phyloP scores from a whole-genome alignment of 192 early-diverging fungal species.

The Rhizoclosmatium globosum region DNA sequence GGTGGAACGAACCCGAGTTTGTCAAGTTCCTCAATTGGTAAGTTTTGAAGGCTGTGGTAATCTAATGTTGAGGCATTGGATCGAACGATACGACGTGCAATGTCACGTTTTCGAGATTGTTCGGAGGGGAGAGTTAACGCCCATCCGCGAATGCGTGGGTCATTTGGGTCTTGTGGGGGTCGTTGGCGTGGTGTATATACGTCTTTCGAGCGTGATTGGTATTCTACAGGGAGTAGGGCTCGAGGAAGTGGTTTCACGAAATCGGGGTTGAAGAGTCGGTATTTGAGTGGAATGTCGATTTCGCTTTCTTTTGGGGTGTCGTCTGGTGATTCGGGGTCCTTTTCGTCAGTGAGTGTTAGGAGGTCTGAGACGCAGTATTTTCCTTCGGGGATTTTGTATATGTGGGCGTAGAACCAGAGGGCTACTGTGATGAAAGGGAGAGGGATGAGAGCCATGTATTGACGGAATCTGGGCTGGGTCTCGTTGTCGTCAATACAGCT shows the following conservation, averaged over 20 bases:
- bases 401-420: constrained; percentile 1
- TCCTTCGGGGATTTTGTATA: constrained; percentile 16
- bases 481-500: not conserved
- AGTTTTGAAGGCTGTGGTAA: not conserved
- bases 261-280: constrained; percentile 1
- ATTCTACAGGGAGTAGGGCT: not conserved
- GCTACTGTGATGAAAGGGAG: constrained; percentile 8
- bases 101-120: too few relatives aligned
- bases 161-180: not conserved
- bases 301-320: not conserved
- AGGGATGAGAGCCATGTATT: constrained; percentile 19
- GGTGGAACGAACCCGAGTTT: not conserved
- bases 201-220: not conserved
- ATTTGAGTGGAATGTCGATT: not conserved
- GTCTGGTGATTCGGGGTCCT: not conserved
- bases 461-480: not conserved
- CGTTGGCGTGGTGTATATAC: not conserved
- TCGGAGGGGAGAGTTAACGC: too few relatives aligned
- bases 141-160: not conserved
- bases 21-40: not conserved
- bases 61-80: not conserved
- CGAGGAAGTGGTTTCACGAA: constrained; percentile 7
- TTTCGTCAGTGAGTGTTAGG: not conserved
- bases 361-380: constrained; percentile 11
- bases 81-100: not conserved